Evolutionary conservation across 2,329 filamentous ascomycete species (phyloP), one percentile per base, ranked within the genome.

Genomic region (Elsinoe batatas): DNA sequence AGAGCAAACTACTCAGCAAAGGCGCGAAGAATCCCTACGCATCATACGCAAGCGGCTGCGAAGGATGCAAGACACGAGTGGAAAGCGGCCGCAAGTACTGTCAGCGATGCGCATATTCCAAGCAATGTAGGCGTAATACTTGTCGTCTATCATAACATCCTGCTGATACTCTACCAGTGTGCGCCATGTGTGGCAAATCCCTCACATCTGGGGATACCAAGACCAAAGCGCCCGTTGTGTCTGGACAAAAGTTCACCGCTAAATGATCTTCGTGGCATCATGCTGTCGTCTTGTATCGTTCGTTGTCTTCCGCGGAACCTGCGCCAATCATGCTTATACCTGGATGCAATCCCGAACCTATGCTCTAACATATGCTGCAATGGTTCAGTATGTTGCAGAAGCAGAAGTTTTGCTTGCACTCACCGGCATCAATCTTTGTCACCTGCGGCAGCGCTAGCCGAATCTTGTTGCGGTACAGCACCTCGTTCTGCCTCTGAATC

Each of bases 371-470:
- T 55, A 55, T 26, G 38, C 53, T 55, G 20, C 26, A 38, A 18
- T n/a, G 11, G 32, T 51, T 38, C 40, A 44, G 40, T 22, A 44
- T 10, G 26, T 44, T 17, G 40, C 40, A 44, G n/a, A 6, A 26
- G 26, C 20, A 20, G 8, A 3, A 12, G 2, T n/a, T 13, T n/a
- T 12, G 20, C 17, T 22, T 12, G 40, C 40, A 88, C 90, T 82
- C 77, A 96, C 91, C 94, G 58, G 93, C 93, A 80, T 98, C 93
- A 68, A 98, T 96, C 75, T 98, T 91, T 68, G 81, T 81, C 53
- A 98, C 75, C 69, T 93, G 86, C 57, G 93, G 93, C 70, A 98
- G 71, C 33, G 90, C 87, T 69, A 98, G 72, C 58, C 85, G 80
- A 42, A 98, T 83, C 73, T 98, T 98, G 73, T 96, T 97, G 65